Evolutionary conservation across 768 basidiomycete species (phyloP), one percentile per base, ranked within the genome.

Genomic region (Sporobolomyces pararoseus): DNA sequence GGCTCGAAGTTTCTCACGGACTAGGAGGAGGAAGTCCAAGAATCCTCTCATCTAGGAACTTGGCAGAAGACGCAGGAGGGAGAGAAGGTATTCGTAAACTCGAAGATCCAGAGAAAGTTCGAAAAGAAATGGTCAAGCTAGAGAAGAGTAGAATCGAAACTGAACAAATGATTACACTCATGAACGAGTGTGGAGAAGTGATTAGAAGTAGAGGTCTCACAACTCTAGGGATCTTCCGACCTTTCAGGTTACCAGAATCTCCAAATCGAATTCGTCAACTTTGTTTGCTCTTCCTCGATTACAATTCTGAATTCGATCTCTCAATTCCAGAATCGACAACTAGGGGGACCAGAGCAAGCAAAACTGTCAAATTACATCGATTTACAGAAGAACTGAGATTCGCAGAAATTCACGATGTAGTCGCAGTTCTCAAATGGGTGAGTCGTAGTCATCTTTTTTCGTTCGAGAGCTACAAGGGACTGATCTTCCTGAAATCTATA

Each of bases 201-300:
- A 59, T 59, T 31, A n/a, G 42, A n/a, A 46, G 10, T 44, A n/a
- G 58, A 73, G 72, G 72, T 0, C 37, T 64, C 5, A 62, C 62
- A 13, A 74, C 68, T 14, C 53, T 74, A n/a, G 72, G 72, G 14
- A 42, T 74, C 46, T 74, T 74, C 34, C 68, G 72, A 39, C 72
- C 72, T 17, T 74, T 32, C 44, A 65, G 72, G 16, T 51, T 64
- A n/a, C 32, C 62, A 31, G 72, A 74, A 31, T 59, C 59, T 1
- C 62, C n/a, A 23, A 0, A 44, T 2, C 25, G 9, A 1, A 63
- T 62, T 5, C 68, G 65, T 14, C 44, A 67, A 19, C 68, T 74
- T 27, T 37, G 29, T 19, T 44, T 65, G 46, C 58, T 63, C n/a
- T 74, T 70, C 52, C 57, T 67, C 57, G 68, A 70, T 35, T 73